Evolutionary conservation across 2,329 filamentous ascomycete species (phyloP).

Genomic region (Tolypocladium album): DNA sequence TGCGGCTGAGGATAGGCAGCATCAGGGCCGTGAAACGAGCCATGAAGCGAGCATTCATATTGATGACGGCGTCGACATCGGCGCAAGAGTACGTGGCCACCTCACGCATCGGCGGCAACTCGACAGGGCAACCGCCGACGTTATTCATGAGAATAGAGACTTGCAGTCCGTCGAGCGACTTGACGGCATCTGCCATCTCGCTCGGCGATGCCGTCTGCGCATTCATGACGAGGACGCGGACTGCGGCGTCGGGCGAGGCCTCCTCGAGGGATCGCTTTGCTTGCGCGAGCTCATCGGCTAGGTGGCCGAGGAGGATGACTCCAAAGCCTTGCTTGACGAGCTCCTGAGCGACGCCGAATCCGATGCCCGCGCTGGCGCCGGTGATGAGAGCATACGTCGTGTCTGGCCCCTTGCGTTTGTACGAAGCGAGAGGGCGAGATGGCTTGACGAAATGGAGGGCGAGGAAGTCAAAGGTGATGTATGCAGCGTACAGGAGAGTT

Average conservation of each 20-base stretch:
- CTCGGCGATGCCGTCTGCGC: slow-evolving; percentile 13
- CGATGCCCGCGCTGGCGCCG: slow-evolving; percentile 22
- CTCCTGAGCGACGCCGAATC: slow-evolving; percentile 19
- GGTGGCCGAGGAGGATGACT: slow-evolving; percentile 19
- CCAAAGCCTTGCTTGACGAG: slow-evolving; percentile 21
- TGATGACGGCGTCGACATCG: slow-evolving; percentile 18
- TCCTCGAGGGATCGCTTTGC: slow-evolving; percentile 12
- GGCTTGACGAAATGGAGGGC: slow-evolving; percentile 10
- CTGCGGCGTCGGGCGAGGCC: slow-evolving; percentile 9
- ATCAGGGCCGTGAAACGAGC: slow-evolving; percentile 19
- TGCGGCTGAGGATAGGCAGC: slow-evolving; percentile 11
- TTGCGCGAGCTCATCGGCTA: slow-evolving; percentile 15
- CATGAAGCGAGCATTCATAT: slow-evolving; percentile 23
- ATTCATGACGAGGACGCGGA: slow-evolving; percentile 18
- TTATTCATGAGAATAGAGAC: slow-evolving; percentile 23
- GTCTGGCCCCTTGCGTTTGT: slow-evolving; percentile 10
- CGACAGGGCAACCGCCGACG: slow-evolving; percentile 16
- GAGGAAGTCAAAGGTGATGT: slow-evolving; percentile 4
- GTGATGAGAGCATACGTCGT: slow-evolving; percentile 20
- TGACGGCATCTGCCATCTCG: slow-evolving; percentile 12
- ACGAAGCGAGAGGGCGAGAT: slow-evolving; percentile 9
- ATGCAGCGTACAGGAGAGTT: slow-evolving; percentile 4
- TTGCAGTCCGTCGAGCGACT: slow-evolving; percentile 8
- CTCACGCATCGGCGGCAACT: slow-evolving; percentile 14
- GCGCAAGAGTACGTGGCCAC: slow-evolving; percentile 13